Evolutionary conservation across 345 rosid genomes (phyloP), one percentile per base, ranked within the genome.

Genomic region (Syzygium aromaticum): DNA sequence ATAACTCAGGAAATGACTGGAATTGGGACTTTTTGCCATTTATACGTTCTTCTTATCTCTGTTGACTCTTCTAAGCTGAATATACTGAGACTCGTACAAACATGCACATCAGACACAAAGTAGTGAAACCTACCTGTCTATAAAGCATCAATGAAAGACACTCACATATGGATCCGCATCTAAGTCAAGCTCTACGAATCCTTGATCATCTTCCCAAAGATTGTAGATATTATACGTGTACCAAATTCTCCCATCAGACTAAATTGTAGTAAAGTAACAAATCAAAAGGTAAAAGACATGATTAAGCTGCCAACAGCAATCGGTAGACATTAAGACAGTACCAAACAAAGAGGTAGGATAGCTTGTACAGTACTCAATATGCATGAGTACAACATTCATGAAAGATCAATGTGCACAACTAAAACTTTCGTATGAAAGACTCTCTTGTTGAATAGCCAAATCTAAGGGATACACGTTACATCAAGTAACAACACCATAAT

Each of bases 121-220:
- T 5, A 46, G 64, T 59, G 17, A 64, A 73, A 51, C 23, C 77
- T 83, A 73, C 25, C 9, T 54, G 77, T 15, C 86, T 43, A 77
- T 54, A 46, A 64, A 25, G 43, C 64, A 84, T 84, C 27, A n/a
- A 88, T 23, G 13, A n/a, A 85, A 87, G 38, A 38, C 33, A 87
- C 96, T 61, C 92, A 97, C 99, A 84, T 92, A 89, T 53, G 92
- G 90, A 89, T 97, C 97, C 51, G 95, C 67, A 87, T 94, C 95
- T 89, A 96, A 97, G 91, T 96, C 99, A 85, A 97, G 98, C 87
- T 97, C 99, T 84, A 89, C 88, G 59, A 93, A 87, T 88, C 98
- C 98, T 92, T 94, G 91, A 84, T 97, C 99, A 93, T 97, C 96
- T 90, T 96, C 98, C 99, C 99, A 97, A 73, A 97, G 94, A 87